Base-by-base conservation (phyloP, 2,329 filamentous ascomycete species). In the Beauveria varroae region DNA sequence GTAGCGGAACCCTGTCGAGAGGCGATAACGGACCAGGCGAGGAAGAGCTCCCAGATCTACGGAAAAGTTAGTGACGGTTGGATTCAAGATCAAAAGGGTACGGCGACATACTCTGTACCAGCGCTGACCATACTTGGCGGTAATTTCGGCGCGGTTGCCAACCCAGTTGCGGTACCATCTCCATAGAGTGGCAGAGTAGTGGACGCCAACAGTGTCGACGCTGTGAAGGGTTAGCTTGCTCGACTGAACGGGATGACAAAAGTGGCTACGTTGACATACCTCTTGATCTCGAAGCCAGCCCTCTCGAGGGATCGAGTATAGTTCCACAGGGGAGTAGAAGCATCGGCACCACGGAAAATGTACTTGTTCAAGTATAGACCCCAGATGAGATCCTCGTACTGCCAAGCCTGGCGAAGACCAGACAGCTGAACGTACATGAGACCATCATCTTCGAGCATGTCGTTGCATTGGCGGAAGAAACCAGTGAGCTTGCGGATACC, bases 341-440 rank as follows among this genome's bases (percentile, higher is more conserved):
- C 95, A 73, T 98, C 95, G 57, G 95, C 95, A 73, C 95, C 95
- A 40, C 93, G 95, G 85, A 98, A 98, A 75, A 98, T 83, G 77
- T 98, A 96, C 81, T 96, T 97, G 87, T 98, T 98, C 92, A 98
- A 96, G 84, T 97, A 98, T 52, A 98, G 84, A 74, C 95, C 95
- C 95, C 95, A 98, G 75, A 93, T 90, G 57, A 97, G 84, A 78
- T 98, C 93, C 81, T 98, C 93, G 72, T 96, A 98, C 77, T 98
- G 95, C 95, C 95, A 98, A 65, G 84, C 81, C 81, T 96, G 96
- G 69, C 95, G 89, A 64, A 99, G 84, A 78, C 95, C 95, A 69
- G 93, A 92, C 69, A 96, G 92, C 77, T 98, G 95, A 64, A 98
- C 83, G 84, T 95, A 97, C 81, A 98, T 96, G 67, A 91, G 85